Conservation (phyloP, 306 rosid species). For the Alnus glutinosa region DNA sequence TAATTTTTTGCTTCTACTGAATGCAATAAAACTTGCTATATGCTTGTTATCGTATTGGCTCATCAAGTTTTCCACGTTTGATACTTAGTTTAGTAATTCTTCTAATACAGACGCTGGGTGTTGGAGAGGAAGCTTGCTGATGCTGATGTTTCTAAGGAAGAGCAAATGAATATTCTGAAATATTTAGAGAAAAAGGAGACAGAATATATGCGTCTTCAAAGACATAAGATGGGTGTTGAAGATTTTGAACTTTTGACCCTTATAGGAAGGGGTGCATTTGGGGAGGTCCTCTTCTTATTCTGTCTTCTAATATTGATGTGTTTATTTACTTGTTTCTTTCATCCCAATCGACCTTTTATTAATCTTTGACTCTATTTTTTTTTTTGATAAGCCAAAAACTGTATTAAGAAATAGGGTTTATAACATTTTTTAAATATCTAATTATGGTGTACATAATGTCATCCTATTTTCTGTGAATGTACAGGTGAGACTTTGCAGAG, state of each 20-base stretch:
- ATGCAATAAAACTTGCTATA: not conserved
- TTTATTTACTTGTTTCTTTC: not conserved
- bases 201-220: constrained; percentile 82
- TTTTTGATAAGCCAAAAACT: not conserved
- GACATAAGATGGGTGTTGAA: constrained; percentile 91
- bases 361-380: not conserved
- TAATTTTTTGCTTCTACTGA: not conserved
- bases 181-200: constrained; percentile 82
- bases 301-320: not conserved
- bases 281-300: constrained; percentile 54
- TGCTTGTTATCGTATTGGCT: not conserved
- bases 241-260: constrained; percentile 83
- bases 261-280: constrained; percentile 92
- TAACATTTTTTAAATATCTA: not conserved
- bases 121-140: constrained; percentile 87
- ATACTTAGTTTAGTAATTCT: not conserved
- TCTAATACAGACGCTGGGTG: constrained; percentile 60
- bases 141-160: constrained; percentile 86
- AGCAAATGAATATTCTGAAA: constrained; percentile 68
- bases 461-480: constrained; percentile 17
- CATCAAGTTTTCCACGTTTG: constrained; percentile 3
- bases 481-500: constrained; percentile 86
- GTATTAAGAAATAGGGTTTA: not conserved
- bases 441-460: not conserved
- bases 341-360: not conserved